Percentiles rank a stretch among this genome's conserved stretches.
These are phyloP conservation scores for Alisma plantagoaquatica DNA, from an alignment of 106 monocot genomes.

Conservation along the genomic window DNA sequence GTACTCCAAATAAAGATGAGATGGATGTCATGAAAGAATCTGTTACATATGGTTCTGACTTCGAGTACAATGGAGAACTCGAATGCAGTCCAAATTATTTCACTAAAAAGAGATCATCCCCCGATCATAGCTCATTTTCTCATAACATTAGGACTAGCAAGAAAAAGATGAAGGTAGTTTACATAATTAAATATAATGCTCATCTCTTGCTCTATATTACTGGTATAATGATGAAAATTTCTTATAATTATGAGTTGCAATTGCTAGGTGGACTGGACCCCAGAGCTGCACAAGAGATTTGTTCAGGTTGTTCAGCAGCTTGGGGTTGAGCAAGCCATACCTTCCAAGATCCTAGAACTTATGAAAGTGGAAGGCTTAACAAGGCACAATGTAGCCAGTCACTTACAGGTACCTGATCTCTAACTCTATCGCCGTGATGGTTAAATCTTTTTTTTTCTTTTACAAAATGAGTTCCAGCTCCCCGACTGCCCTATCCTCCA, in stretches of 20 bases:
- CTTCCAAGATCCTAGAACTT: conserved; percentile 84
- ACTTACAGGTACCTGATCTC: conserved; percentile 55
- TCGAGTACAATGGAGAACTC: conserved; percentile 14
- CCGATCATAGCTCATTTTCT: conserved; percentile 2
- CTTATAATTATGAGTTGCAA: too few species aligned
- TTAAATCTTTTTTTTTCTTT: too few species aligned
- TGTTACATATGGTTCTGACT: too few species aligned
- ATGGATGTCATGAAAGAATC: too few species aligned
- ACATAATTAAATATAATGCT: too few species aligned
- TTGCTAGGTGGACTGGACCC: conserved; percentile 95
- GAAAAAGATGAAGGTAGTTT: conserved; percentile 57
- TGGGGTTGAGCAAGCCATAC: conserved; percentile 78
- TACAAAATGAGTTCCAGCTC: too few species aligned
- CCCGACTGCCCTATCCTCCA: too few species aligned
- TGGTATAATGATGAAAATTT: too few species aligned
- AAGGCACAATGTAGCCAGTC: conserved; percentile 91
- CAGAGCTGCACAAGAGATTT: conserved; percentile 63
- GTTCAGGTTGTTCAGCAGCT: conserved; percentile 75
- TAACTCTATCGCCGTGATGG: too few species aligned
- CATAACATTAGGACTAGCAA: conserved; percentile 19
- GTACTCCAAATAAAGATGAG: too few species aligned
- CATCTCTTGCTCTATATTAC: too few species aligned
- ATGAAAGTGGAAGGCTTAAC: conserved; percentile 95
- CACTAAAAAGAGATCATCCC: conserved; percentile 17
- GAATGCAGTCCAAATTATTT: conserved; percentile 15